phyloP scores from a whole-genome alignment of 2,329 filamentous ascomycete genomes.

The Alternaria sp. region DNA sequence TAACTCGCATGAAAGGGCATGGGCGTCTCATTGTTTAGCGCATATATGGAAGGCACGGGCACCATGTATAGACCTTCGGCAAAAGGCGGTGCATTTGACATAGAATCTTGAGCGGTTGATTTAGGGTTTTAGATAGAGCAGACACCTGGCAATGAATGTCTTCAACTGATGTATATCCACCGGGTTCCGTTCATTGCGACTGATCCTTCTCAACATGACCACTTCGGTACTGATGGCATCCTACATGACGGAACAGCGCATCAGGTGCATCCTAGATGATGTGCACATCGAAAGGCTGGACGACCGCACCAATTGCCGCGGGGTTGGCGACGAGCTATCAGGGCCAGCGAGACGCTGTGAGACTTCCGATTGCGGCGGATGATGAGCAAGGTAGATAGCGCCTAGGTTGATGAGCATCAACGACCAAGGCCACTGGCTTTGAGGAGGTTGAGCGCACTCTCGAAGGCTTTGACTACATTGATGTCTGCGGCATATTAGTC shows the following conservation, averaged over 20 bases:
- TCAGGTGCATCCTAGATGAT: slow-evolving; percentile 14
- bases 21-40: slow-evolving; percentile 20
- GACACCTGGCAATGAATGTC: slow-evolving; percentile 7
- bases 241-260: slow-evolving; percentile 28
- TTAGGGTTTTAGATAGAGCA: slow-evolving; percentile 17
- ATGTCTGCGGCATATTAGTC: slow-evolving; percentile 44
- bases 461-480: slow-evolving; percentile 55
- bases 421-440: slow-evolving; percentile 26
- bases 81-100: slow-evolving; percentile 17
- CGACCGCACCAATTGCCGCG: not conserved
- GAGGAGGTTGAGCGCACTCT: slow-evolving; percentile 57
- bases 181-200: not conserved
- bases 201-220: not conserved
- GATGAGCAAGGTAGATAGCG: slow-evolving; percentile 28
- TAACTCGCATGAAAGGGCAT: slow-evolving; percentile 15
- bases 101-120: slow-evolving; percentile 26
- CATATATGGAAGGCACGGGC: slow-evolving; percentile 1
- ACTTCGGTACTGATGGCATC: not conserved
- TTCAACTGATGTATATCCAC: not conserved
- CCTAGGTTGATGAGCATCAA: slow-evolving; percentile 37
- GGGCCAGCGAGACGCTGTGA: not conserved
- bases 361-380: slow-evolving; percentile 7
- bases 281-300: not conserved
- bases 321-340: not conserved
- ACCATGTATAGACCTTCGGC: slow-evolving; percentile 20